phyloP scores from a whole-genome alignment of 495 filamentous ascomycete genomes.

The Lophium mytilinum region DNA sequence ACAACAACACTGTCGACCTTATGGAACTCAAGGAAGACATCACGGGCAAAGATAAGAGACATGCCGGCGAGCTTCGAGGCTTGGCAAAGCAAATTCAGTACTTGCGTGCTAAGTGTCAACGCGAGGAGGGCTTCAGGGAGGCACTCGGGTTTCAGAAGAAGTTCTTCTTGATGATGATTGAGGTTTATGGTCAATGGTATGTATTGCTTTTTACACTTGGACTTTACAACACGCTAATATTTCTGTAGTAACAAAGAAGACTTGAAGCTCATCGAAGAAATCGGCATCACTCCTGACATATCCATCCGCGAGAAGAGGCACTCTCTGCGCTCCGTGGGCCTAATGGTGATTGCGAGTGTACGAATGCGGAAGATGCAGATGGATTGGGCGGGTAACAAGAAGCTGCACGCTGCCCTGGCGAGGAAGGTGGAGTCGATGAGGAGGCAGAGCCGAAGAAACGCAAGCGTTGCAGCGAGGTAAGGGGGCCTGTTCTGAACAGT shows the following conservation, averaged over 20 bases:
- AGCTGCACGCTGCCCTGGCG: conserved; percentile 28
- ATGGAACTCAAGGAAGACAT: conserved; percentile 13
- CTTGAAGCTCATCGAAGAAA: conserved; percentile 70
- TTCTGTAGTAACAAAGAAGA: conserved; percentile 77
- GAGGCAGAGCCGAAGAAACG: conserved; percentile 4
- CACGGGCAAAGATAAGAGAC: conserved; percentile 43
- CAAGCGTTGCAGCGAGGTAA: not conserved
- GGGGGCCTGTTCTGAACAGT: not conserved
- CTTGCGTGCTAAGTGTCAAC: conserved; percentile 65
- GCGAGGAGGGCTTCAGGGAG: conserved; percentile 71
- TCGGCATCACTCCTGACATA: conserved; percentile 54
- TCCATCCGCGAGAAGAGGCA: conserved; percentile 35
- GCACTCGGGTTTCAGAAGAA: conserved; percentile 75
- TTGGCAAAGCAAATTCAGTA: conserved; percentile 84
- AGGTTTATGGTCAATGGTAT: conserved; percentile 78
- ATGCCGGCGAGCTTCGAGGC: conserved; percentile 73
- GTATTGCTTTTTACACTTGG: conserved; percentile 31
- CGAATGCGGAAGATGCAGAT: conserved; percentile 47
- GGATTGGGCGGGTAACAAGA: conserved; percentile 37
- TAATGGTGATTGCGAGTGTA: conserved; percentile 45
- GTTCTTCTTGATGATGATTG: conserved; percentile 69
- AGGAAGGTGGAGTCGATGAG: conserved; percentile 27
- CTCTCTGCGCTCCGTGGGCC: conserved; percentile 42
- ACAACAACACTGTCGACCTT: not conserved
- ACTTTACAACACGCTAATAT: conserved; percentile 16